These are phyloP conservation scores for Fusarium brachygibbosum DNA, from an alignment of 2,329 filamentous ascomycete genomes.

Conservation along the genomic window DNA sequence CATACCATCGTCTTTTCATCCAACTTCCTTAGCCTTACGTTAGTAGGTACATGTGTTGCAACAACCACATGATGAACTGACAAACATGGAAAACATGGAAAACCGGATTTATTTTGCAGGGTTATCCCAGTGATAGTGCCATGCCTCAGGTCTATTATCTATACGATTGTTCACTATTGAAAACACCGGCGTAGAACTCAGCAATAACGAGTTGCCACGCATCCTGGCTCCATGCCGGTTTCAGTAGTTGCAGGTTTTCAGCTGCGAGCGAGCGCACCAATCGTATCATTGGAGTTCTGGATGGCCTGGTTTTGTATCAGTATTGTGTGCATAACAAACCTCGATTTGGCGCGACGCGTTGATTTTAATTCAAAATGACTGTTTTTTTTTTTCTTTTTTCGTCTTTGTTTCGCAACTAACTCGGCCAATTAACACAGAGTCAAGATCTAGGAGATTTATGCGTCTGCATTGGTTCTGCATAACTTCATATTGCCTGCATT, in stretches of 20 bases:
- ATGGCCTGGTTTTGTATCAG: constrained; percentile 5
- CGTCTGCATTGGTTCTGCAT: constrained; percentile 43
- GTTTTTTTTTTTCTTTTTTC: constrained; percentile 26
- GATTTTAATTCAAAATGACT: constrained; percentile 25
- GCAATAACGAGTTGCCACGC: constrained; percentile 44
- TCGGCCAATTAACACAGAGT: constrained; percentile 19
- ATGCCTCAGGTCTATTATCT: constrained; percentile 37
- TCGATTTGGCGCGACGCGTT: constrained; percentile 38
- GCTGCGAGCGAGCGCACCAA: constrained; percentile 34
- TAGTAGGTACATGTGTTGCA: constrained; percentile 23
- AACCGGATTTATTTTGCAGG: constrained; percentile 22
- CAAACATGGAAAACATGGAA: constrained; percentile 2
- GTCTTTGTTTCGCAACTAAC: constrained; percentile 1
- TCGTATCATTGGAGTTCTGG: constrained; percentile 25
- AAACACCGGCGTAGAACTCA: constrained; percentile 31
- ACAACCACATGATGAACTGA: constrained; percentile 12
- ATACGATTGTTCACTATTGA: constrained; percentile 36
- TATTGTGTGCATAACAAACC: constrained; percentile 21
- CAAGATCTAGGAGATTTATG: constrained; percentile 25
- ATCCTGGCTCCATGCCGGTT: constrained; percentile 43
- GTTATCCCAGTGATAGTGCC: constrained; percentile 32
- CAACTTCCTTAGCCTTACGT: background rate
- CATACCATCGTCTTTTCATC: constrained; percentile 35
- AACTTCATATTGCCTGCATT: constrained; percentile 42
- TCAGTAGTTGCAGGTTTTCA: constrained; percentile 40